Conservation (phyloP, 2,329 filamentous ascomycete species). For the Mycosphaerelloides madeirae region DNA sequence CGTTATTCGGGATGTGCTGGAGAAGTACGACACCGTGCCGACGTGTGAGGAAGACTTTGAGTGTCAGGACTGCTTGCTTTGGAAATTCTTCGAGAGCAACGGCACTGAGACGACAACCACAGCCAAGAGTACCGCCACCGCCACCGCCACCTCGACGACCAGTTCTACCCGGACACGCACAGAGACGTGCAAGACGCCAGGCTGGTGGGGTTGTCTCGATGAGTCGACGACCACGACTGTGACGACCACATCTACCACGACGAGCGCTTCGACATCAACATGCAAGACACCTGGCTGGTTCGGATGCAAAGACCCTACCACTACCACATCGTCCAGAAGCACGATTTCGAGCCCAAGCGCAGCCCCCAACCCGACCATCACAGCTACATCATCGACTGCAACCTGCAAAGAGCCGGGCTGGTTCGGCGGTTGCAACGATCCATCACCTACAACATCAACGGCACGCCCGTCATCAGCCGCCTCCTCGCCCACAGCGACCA, state of each 20-base stretch:
- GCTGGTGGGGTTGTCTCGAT: conserved; percentile 85
- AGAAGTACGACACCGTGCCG: conserved; percentile 76
- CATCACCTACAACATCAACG: conserved; percentile 35
- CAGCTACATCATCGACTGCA: conserved; percentile 51
- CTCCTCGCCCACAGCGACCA: conserved; percentile 13
- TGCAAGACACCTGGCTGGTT: conserved; percentile 64
- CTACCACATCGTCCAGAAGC: conserved; percentile 33
- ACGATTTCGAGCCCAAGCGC: conserved; percentile 23
- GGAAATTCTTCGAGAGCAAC: conserved; percentile 95
- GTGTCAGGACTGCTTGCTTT: conserved; percentile 84
- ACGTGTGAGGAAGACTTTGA: conserved; percentile 67
- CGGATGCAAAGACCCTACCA: conserved; percentile 56
- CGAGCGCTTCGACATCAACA: conserved; percentile 44
- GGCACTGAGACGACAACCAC: conserved; percentile 69
- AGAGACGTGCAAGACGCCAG: conserved; percentile 82
- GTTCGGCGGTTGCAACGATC: conserved; percentile 71
- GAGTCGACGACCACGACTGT: conserved; percentile 35
- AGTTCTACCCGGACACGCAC: conserved; percentile 70
- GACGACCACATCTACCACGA: conserved; percentile 31
- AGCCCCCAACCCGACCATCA: conserved; percentile 20
- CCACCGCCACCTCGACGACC: conserved; percentile 49
- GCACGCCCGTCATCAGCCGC: conserved; percentile 14
- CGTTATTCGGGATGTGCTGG: conserved; percentile 82
- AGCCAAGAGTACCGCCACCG: conserved; percentile 50
- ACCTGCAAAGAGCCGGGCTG: conserved; percentile 90